A percentile compares a stretch with the other conserved stretches of the same genome.
These are phyloP conservation scores for Stemphylium beticola DNA, from an alignment of 2,329 filamentous ascomycete genomes.

Conservation along the genomic window DNA sequence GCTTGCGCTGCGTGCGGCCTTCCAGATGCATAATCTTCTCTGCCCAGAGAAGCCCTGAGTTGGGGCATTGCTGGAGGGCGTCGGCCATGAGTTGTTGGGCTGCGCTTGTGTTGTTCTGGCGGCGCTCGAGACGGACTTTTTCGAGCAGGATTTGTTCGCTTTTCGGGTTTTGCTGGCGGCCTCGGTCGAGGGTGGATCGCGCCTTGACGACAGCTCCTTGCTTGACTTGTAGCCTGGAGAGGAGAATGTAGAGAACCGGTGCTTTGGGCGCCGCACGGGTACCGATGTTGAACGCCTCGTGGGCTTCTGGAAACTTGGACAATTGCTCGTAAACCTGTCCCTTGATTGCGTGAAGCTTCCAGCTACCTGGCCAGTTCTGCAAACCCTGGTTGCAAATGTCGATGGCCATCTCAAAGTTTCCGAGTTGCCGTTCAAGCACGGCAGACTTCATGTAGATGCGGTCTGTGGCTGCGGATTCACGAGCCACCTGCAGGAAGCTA, in stretches of 20 bases:
- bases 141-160: slow-evolving; percentile 87
- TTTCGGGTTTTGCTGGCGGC: slow-evolving; percentile 85
- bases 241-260: slow-evolving; percentile 87
- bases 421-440: slow-evolving; percentile 86
- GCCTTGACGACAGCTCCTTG: slow-evolving; percentile 87
- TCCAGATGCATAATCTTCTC: slow-evolving; percentile 97
- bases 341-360: slow-evolving; percentile 98
- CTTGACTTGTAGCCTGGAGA: slow-evolving; percentile 85
- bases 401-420: slow-evolving; percentile 78
- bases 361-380: slow-evolving; percentile 80
- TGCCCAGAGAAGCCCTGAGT: slow-evolving; percentile 85
- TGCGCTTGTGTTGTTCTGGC: slow-evolving; percentile 80
- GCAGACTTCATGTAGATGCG: slow-evolving; percentile 97
- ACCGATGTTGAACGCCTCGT: slow-evolving; percentile 87
- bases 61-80: slow-evolving; percentile 88
- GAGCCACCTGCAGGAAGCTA: slow-evolving; percentile 79
- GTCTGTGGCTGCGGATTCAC: slow-evolving; percentile 89
- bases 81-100: slow-evolving; percentile 93
- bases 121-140: slow-evolving; percentile 89
- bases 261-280: slow-evolving; percentile 86
- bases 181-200: slow-evolving; percentile 89
- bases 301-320: slow-evolving; percentile 79
- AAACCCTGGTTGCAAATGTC: slow-evolving; percentile 87
- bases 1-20: slow-evolving; percentile 87
- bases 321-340: slow-evolving; percentile 94